Percentiles rank a stretch among this genome's conserved stretches.
These are phyloP conservation scores for Lodderomyces elongisporus DNA, from an alignment of 1,139 yeast genomes.

Conservation along the genomic window DNA sequence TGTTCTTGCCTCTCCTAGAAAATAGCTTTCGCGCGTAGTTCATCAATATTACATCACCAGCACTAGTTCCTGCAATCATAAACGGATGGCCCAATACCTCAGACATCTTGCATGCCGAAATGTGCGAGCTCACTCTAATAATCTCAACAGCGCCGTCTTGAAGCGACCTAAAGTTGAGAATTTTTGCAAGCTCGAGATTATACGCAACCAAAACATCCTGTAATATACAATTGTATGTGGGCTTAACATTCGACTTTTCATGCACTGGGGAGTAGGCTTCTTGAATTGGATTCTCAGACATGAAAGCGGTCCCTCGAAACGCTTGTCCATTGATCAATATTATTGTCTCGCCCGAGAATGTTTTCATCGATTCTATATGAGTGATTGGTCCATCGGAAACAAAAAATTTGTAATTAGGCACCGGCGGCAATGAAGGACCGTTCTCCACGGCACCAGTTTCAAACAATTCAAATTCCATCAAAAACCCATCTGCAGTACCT, in stretches of 20 bases:
- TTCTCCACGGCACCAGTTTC: background rate
- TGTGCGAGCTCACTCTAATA: conserved; percentile 28
- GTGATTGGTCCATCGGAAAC: conserved; percentile 47
- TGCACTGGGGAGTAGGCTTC: conserved; percentile 23
- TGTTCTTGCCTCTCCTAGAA: conserved; percentile 28
- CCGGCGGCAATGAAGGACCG: background rate
- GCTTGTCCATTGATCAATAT: conserved; percentile 47
- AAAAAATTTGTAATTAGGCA: conserved; percentile 47
- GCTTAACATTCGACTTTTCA: conserved; percentile 19
- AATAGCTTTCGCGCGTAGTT: conserved; percentile 36
- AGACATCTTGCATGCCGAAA: conserved; percentile 26
- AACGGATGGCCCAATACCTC: conserved; percentile 54
- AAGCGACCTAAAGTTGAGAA: conserved; percentile 28
- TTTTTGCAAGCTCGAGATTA: conserved; percentile 27
- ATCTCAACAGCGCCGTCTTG: conserved; percentile 31
- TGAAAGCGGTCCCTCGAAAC: conserved; percentile 35
- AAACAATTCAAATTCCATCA: conserved; percentile 56
- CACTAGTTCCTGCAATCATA: conserved; percentile 54
- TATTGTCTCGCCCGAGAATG: conserved; percentile 26
- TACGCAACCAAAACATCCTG: conserved; percentile 23
- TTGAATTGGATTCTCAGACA: conserved; percentile 38
- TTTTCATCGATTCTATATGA: conserved; percentile 28
- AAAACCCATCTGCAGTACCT: conserved; percentile 62
- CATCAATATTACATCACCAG: conserved; percentile 45
- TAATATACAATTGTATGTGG: conserved; percentile 25